Conservation (phyloP, 306 rosid species). For the Quercus wislizeni region DNA sequence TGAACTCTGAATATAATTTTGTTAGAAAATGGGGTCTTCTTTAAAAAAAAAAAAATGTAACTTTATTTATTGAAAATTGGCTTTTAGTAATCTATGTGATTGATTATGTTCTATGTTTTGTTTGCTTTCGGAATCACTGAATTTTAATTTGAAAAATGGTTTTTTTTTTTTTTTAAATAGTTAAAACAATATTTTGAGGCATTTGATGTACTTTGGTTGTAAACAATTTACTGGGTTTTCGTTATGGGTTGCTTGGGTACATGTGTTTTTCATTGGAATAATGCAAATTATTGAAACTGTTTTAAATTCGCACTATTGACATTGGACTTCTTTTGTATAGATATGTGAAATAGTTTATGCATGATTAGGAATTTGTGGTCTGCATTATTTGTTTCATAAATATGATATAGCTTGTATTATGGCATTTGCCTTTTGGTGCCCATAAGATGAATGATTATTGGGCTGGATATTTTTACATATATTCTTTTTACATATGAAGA, state of each 20-base stretch:
- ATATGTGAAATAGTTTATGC: background rate
- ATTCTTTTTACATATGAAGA: background rate
- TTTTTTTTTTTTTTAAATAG: background rate
- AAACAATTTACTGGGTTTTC: background rate
- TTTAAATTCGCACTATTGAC: background rate
- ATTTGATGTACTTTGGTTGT: background rate
- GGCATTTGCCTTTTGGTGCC: background rate
- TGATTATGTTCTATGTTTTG: background rate
- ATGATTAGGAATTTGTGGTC: background rate
- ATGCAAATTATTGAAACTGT: background rate
- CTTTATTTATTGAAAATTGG: background rate
- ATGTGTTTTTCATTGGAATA: background rate
- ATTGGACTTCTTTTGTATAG: background rate
- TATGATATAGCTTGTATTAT: background rate
- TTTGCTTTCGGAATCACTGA: background rate
- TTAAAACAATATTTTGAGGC: too few relatives aligned
- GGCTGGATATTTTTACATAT: background rate
- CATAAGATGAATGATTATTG: background rate
- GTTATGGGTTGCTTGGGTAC: background rate
- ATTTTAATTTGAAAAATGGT: background rate
- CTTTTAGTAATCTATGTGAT: background rate
- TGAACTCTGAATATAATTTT: background rate
- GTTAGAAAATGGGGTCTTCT: background rate
- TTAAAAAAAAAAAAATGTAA: background rate
- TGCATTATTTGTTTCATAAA: background rate